Evolutionary conservation across 2,329 filamentous ascomycete genomes (phyloP).

Genomic region (Epichloe coenophiala): DNA sequence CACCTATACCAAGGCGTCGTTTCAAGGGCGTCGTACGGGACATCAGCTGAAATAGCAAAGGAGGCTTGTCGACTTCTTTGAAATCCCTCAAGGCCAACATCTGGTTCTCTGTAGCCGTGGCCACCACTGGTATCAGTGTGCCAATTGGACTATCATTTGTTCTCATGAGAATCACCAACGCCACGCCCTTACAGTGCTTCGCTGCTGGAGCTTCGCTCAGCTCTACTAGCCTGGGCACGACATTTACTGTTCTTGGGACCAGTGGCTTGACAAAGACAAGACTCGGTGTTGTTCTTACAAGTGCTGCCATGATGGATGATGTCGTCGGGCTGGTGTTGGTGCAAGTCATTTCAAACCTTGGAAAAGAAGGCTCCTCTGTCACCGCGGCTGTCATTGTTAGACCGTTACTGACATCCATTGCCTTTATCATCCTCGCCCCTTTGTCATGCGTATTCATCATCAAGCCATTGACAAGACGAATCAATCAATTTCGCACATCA

Average conservation of each 20-base stretch:
- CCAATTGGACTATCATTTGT: conserved; percentile 56
- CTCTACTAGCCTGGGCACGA: conserved; percentile 61
- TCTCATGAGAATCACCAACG: conserved; percentile 34
- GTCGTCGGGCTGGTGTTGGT: conserved; percentile 67
- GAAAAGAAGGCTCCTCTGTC: conserved; percentile 10
- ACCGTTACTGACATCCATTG: conserved; percentile 33
- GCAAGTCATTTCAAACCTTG: conserved; percentile 58
- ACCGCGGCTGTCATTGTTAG: conserved; percentile 26
- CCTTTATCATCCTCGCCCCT: conserved; percentile 34
- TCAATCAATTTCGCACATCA: conserved; percentile 20
- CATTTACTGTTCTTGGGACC: conserved; percentile 39
- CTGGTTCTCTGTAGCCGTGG: conserved; percentile 45
- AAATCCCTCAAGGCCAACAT: conserved; percentile 42
- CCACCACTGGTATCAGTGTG: conserved; percentile 47
- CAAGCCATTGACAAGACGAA: conserved; percentile 23
- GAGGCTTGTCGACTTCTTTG: conserved; percentile 34
- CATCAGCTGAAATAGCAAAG: conserved; percentile 16
- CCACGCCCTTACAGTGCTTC: conserved; percentile 49
- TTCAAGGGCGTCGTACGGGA: not conserved
- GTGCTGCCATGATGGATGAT: conserved; percentile 72
- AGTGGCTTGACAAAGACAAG: conserved; percentile 29
- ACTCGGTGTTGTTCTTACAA: conserved; percentile 50
- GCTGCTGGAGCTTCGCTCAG: conserved; percentile 60
- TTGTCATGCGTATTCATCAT: conserved; percentile 32
- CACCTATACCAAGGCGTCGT: not conserved